A percentile compares a stretch with the other conserved stretches of the same genome.
phyloP scores from a whole-genome alignment of 2,329 filamentous ascomycete genomes.

The Colletotrichum plurivorum region DNA sequence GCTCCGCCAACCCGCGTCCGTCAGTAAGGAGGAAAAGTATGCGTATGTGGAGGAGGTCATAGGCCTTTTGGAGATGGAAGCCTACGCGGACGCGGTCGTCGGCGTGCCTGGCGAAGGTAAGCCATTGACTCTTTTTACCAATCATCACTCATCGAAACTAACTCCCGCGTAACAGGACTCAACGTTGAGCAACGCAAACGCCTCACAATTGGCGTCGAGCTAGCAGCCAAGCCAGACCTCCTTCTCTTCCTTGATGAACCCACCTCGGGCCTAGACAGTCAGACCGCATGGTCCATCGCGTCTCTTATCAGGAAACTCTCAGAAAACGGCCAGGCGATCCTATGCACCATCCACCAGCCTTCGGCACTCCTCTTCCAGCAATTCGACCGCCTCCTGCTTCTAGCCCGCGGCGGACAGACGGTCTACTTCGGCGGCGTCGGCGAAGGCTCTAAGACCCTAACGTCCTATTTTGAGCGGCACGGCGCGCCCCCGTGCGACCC shows the following conservation, averaged over 20 bases:
- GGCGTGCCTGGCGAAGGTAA: slow-evolving; percentile 48
- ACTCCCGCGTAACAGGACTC: too few species aligned
- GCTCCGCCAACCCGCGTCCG: slow-evolving; percentile 69
- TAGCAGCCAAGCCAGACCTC: slow-evolving; percentile 74
- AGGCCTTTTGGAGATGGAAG: slow-evolving; percentile 73
- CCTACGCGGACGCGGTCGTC: slow-evolving; percentile 76
- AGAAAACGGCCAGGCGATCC: slow-evolving; percentile 74
- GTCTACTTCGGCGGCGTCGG: slow-evolving; percentile 80
- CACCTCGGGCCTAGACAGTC: slow-evolving; percentile 62
- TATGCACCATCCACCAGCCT: slow-evolving; percentile 63
- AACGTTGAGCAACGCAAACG: slow-evolving; percentile 71
- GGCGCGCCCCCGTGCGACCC: slow-evolving; percentile 58
- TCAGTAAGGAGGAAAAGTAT: slow-evolving; percentile 72
- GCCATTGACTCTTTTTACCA: too few species aligned
- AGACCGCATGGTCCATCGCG: slow-evolving; percentile 55
- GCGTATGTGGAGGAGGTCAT: slow-evolving; percentile 77
- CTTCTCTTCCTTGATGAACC: slow-evolving; percentile 79
- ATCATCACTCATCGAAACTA: too few species aligned
- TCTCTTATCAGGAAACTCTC: slow-evolving; percentile 62
- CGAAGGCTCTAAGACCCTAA: slow-evolving; percentile 67
- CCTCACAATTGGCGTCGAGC: slow-evolving; percentile 77
- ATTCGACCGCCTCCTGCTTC: slow-evolving; percentile 74
- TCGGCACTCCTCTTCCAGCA: slow-evolving; percentile 65
- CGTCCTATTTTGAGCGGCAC: slow-evolving; percentile 70
- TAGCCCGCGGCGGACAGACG: slow-evolving; percentile 74